Evolutionary conservation across 331 rosid genomes (phyloP).

Genomic region (Quercus lobata): DNA sequence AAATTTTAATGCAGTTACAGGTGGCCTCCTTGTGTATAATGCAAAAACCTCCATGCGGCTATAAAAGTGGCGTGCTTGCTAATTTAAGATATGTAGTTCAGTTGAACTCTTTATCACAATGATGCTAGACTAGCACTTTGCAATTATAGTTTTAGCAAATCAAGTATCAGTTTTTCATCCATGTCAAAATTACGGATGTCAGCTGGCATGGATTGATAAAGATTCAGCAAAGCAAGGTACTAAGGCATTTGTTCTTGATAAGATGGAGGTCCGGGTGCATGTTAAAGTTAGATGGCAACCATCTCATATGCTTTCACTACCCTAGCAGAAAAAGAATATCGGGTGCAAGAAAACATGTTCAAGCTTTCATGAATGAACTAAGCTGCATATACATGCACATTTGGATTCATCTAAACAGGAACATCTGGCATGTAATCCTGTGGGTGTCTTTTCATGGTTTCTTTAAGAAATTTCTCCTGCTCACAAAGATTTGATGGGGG

Average conservation of each 20-base stretch:
- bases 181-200: background rate
- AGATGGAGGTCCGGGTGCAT: background rate
- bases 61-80: too few relatives aligned
- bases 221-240: background rate
- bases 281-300: background rate
- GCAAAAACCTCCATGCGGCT: too few relatives aligned
- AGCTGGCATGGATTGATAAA: background rate
- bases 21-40: too few relatives aligned
- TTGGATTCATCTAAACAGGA: constrained; percentile 29
- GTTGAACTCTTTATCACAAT: background rate
- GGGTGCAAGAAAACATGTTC: background rate
- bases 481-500: constrained; percentile 70
- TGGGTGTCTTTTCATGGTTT: constrained; percentile 50
- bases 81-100: too few relatives aligned
- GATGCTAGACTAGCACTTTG: background rate
- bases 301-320: background rate
- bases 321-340: background rate
- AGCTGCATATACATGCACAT: background rate
- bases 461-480: constrained; percentile 67
- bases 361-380: background rate
- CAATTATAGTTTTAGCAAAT: background rate
- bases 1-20: too few relatives aligned
- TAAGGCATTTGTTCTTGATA: background rate
- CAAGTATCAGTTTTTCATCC: too few relatives aligned
- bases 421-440: constrained; percentile 57